A percentile compares a stretch with the other conserved stretches of the same genome.
phyloP scores from a whole-genome alignment of 148 eudicot genomes.

The Talinum fruticosum region DNA sequence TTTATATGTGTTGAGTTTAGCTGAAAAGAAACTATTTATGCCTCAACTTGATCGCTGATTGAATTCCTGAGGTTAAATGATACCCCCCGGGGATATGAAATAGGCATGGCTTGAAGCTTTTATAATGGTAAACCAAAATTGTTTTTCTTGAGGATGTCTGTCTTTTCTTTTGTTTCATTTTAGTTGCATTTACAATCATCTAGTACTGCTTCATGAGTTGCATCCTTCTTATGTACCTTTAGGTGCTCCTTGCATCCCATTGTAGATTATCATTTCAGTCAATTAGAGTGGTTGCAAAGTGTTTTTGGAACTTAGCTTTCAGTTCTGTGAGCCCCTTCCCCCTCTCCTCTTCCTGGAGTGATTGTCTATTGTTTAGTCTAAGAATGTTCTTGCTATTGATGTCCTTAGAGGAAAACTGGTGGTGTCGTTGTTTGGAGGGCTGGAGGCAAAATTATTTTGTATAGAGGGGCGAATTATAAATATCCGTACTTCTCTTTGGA shows the following conservation, averaged over 20 bases:
- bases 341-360: not conserved
- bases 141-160: not conserved
- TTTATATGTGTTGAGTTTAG: too few species aligned
- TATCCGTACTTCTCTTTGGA: constrained; percentile 75
- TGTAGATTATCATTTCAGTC: not conserved
- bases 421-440: constrained; percentile 96
- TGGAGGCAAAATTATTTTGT: constrained; percentile 79
- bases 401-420: constrained; percentile 86
- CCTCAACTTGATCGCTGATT: not conserved
- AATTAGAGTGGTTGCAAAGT: not conserved
- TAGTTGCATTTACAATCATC: not conserved
- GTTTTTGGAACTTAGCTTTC: not conserved
- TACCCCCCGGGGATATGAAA: too few species aligned
- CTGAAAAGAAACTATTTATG: not conserved
- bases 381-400: constrained; percentile 6
- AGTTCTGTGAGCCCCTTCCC: not conserved
- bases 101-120: not conserved
- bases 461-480: constrained; percentile 79
- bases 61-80: not conserved
- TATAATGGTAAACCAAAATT: not conserved
- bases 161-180: not conserved
- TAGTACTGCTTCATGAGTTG: not conserved
- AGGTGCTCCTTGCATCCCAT: not conserved
- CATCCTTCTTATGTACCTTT: not conserved
- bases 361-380: constrained; percentile 4